These are phyloP conservation scores for Cordyceps farinosa DNA, from an alignment of 2,329 filamentous ascomycete species.

Conservation along the genomic window DNA sequence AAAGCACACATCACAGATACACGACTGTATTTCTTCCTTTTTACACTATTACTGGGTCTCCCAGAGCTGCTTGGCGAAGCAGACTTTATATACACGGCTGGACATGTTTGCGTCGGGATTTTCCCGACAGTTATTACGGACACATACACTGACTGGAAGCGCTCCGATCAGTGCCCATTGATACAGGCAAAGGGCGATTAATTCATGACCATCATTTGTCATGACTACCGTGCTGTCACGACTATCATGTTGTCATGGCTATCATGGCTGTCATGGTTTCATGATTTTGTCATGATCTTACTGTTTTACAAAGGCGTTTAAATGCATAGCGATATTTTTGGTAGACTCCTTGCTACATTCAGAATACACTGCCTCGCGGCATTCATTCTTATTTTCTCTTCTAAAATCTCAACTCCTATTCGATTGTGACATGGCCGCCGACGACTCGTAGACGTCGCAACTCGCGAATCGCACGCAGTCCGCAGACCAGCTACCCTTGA, in stretches of 20 bases:
- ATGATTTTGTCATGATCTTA: not conserved
- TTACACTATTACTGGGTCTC: not conserved
- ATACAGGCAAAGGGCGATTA: not conserved
- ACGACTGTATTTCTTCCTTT: not conserved
- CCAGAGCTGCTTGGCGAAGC: not conserved
- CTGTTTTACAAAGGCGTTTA: not conserved
- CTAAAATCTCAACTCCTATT: too few species aligned
- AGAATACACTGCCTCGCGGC: not conserved
- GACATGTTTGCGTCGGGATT: not conserved
- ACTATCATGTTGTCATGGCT: not conserved
- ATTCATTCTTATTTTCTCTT: too few species aligned
- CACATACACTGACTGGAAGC: constrained; percentile 13
- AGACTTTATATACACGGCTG: constrained; percentile 5
- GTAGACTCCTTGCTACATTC: not conserved
- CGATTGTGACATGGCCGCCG: too few species aligned
- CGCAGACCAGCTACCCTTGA: not conserved
- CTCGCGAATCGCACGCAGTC: not conserved
- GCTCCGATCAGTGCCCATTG: constrained; percentile 10
- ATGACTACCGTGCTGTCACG: too few species aligned
- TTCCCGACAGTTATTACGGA: not conserved
- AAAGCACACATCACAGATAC: not conserved
- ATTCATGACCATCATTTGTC: not conserved
- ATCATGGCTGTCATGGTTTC: not conserved
- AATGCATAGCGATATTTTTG: not conserved
- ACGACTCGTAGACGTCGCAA: not conserved